These are phyloP conservation scores for Chrysoporthe cubensis DNA, from an alignment of 2,329 filamentous ascomycete species.

Conservation along the genomic window DNA sequence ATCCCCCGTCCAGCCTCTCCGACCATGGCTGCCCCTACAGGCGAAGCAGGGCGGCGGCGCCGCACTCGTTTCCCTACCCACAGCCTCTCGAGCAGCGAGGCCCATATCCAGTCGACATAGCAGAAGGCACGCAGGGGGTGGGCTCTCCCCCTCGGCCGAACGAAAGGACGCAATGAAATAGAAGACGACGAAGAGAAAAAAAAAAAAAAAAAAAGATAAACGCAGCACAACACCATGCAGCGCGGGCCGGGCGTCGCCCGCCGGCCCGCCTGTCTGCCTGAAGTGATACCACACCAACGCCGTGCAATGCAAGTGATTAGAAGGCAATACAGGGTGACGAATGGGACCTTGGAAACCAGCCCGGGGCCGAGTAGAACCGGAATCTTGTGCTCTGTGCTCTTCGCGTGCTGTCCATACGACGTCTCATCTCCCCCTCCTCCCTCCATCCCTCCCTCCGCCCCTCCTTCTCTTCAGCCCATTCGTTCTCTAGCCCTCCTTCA, in stretches of 20 bases:
- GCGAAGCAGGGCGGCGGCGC: too few species aligned
- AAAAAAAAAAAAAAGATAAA: neutral
- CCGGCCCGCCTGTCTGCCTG: neutral
- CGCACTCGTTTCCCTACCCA: too few species aligned
- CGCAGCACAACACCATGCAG: neutral
- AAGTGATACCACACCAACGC: conserved; percentile 9
- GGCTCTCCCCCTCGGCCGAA: neutral
- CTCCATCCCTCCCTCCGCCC: neutral
- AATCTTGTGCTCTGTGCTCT: neutral
- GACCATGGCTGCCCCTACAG: too few species aligned
- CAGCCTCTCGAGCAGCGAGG: too few species aligned
- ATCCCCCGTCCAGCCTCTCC: too few species aligned
- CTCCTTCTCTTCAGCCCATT: too few species aligned
- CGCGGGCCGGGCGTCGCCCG: neutral
- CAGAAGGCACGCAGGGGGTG: neutral
- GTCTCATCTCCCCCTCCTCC: neutral
- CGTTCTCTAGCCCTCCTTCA: conserved; percentile 20
- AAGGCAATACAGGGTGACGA: neutral
- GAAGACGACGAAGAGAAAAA: neutral
- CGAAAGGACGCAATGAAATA: neutral
- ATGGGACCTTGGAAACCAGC: neutral
- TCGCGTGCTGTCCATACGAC: neutral
- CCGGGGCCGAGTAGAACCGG: conserved; percentile 1
- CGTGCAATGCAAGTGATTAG: conserved; percentile 21
- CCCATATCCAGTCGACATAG: neutral